phyloP scores from a whole-genome alignment of 2,329 filamentous ascomycete genomes.

The Xylaria multiplex region DNA sequence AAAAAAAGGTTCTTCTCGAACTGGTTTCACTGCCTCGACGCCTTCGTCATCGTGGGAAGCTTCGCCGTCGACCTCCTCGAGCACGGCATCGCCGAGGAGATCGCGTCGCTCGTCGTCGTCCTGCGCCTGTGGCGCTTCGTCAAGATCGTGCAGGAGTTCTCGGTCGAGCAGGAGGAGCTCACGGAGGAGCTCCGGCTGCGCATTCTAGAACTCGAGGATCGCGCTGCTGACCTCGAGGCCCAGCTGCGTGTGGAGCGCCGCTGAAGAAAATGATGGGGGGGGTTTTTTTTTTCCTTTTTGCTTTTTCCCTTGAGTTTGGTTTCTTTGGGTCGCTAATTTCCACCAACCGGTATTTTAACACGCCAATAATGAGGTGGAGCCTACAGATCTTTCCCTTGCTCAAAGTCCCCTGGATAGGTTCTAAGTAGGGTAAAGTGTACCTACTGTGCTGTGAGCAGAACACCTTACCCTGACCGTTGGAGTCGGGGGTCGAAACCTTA shows the following conservation, averaged over 20 bases:
- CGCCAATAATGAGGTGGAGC: constrained; percentile 2
- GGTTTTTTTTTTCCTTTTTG: neutral
- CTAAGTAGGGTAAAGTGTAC: too few species aligned
- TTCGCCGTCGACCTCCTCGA: constrained; percentile 71
- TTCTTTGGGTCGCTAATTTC: constrained; percentile 14
- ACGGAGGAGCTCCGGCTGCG: constrained; percentile 66
- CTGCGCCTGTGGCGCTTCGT: constrained; percentile 75
- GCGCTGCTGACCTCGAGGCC: constrained; percentile 52
- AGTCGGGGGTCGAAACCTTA: neutral
- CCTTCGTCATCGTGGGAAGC: constrained; percentile 67
- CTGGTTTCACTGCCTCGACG: constrained; percentile 73
- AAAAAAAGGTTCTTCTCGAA: constrained; percentile 65
- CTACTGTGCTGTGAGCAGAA: neutral
- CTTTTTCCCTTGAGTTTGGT: neutral
- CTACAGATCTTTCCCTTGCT: neutral
- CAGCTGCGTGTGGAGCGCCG: constrained; percentile 26
- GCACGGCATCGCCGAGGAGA: constrained; percentile 68
- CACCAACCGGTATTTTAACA: constrained; percentile 1
- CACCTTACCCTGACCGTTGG: constrained; percentile 5
- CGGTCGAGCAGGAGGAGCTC: constrained; percentile 69
- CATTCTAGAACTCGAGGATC: constrained; percentile 62
- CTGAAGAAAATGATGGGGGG: neutral
- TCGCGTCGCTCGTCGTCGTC: constrained; percentile 73
- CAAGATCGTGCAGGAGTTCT: constrained; percentile 76
- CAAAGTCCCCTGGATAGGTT: constrained; percentile 2